These are phyloP conservation scores for Xylaria nigripes DNA, from an alignment of 495 filamentous ascomycete species.

Conservation along the genomic window DNA sequence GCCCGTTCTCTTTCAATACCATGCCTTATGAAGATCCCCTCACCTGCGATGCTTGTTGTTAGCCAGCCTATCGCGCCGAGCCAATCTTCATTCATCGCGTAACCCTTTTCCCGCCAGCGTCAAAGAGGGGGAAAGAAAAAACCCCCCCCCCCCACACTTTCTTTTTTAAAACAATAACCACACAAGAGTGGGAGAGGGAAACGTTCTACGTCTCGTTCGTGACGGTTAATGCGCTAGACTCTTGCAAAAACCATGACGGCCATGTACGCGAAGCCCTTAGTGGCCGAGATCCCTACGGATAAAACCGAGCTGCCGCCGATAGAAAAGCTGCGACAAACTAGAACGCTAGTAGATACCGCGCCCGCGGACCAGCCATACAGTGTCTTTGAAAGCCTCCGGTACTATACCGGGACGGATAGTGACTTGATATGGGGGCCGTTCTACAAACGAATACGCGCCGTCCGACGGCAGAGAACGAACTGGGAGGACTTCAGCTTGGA, in stretches of 20 bases:
- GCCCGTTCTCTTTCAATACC: conserved; percentile 7
- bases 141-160: no score
- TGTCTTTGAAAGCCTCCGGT: conserved; percentile 1
- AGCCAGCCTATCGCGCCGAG: background rate
- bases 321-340: background rate
- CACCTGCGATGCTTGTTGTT: background rate
- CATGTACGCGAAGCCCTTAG: no score
- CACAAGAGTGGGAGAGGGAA: no score
- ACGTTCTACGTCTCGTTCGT: no score
- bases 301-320: background rate
- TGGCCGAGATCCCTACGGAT: background rate
- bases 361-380: conserved; percentile 4
- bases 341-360: background rate
- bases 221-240: background rate
- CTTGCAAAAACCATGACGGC: background rate
- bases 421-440: conserved; percentile 20
- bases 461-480: conserved; percentile 3
- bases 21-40: conserved; percentile 8
- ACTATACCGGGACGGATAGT: conserved; percentile 4
- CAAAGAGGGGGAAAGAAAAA: background rate
- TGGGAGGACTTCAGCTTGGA: background rate
- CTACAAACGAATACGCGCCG: conserved; percentile 9
- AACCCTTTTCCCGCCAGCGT: background rate
- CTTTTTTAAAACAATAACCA: no score
- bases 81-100: background rate